Evolutionary conservation across 2,329 filamentous ascomycete genomes (phyloP).

Genomic region (Epichloe sylvatica): DNA sequence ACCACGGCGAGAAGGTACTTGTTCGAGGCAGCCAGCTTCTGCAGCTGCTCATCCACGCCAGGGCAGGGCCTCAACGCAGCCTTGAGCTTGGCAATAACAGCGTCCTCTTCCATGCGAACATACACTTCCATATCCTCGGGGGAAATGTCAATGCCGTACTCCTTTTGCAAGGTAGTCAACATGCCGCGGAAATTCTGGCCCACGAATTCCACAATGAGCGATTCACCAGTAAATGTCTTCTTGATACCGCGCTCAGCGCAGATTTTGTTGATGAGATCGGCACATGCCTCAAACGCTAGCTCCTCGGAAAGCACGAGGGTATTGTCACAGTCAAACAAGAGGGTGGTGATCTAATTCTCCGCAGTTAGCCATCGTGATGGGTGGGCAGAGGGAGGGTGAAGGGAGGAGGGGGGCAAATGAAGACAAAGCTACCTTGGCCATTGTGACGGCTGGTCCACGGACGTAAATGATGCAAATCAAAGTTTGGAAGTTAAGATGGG

Average conservation of each 20-base stretch:
- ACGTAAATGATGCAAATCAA: neutral
- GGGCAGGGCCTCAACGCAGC: constrained; percentile 52
- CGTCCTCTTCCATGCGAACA: constrained; percentile 65
- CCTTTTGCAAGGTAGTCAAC: constrained; percentile 61
- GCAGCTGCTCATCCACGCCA: constrained; percentile 54
- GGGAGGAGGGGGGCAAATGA: neutral
- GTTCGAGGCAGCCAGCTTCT: constrained; percentile 43
- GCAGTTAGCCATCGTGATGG: neutral
- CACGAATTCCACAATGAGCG: constrained; percentile 75
- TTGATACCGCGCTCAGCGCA: constrained; percentile 49
- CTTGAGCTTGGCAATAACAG: constrained; percentile 68
- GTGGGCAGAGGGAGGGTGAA: neutral
- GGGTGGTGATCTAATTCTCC: constrained; percentile 42
- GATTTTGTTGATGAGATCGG: constrained; percentile 78
- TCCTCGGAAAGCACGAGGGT: constrained; percentile 86
- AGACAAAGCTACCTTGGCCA: constrained; percentile 3
- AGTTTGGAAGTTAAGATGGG: no score
- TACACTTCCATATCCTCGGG: constrained; percentile 58
- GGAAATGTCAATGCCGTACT: constrained; percentile 58
- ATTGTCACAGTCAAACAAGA: constrained; percentile 76
- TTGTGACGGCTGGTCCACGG: neutral
- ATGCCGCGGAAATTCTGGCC: constrained; percentile 93
- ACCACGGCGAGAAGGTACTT: constrained; percentile 70
- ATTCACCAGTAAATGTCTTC: constrained; percentile 61
- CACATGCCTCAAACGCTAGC: constrained; percentile 82